Evolutionary conservation across 768 basidiomycete species (phyloP), one percentile per base, ranked within the genome.

Genomic region (Rhodotorula toruloides): DNA sequence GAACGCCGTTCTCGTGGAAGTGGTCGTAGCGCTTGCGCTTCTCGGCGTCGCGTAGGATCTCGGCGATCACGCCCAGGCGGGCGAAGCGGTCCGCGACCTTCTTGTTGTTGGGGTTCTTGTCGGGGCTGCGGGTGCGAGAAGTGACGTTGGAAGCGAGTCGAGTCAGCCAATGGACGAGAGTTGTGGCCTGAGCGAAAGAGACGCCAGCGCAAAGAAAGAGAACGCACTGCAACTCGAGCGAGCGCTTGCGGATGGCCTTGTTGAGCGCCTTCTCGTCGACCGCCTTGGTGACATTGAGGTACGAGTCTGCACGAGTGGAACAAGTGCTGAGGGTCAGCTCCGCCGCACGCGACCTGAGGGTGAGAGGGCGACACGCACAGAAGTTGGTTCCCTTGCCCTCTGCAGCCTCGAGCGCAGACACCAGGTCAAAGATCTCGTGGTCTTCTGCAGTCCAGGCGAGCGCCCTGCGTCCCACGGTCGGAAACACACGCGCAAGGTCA

Each of bases 1-100:
- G 94, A 5, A 99, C 91, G 29, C 94, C 94, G 68, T 97, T 97
- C 79, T 94, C 92, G 82, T 89, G 89, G 83, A 98, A 99, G 78
- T 63, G 61, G 77, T 90, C 88, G 69, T 90, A 90, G 72, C 54
- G 49, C 58, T 62, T 54, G 42, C 63, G 53, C 62, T 60, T 70
- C 72, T 89, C 90, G 37, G 81, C 73, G 73, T 86, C 86, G 70
- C 90, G 81, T 74, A 99, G 77, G 73, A 97, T 94, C 46, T 85
- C 83, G 14, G 85, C 81, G 49, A 99, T 85, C 21, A 93, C 86
- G 61, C 93, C 91, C 19, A 98, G 82, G 32, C 91, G 83, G n/a
- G 94, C 86, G 77, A 94, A 99, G 25, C 90, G 84, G 69, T 94
- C 91, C 54, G 91, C 89, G 43, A 77, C 87, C 44, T 68, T 59